Conservation (phyloP, 768 basidiomycete genomes). For the Hysterangium stoloniferum region DNA sequence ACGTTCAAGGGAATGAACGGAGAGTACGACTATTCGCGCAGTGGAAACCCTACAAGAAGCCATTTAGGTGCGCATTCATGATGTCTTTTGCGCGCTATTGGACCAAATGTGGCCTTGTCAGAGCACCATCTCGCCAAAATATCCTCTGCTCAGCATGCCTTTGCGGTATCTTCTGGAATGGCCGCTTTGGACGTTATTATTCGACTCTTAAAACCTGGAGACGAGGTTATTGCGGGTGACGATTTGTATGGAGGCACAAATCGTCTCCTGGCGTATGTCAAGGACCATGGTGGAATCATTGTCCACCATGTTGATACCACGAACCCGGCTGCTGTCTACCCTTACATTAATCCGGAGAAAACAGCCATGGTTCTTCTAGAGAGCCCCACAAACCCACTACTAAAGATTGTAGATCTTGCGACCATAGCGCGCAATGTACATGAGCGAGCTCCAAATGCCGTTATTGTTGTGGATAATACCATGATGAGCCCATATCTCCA, state of each 20-base stretch:
- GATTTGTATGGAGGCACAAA: conserved; percentile 98
- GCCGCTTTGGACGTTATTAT: conserved; percentile 94
- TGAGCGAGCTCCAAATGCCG: conserved; percentile 67
- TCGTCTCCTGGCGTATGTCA: conserved; percentile 84
- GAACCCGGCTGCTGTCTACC: conserved; percentile 50
- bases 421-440: conserved; percentile 80
- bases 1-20: conserved; percentile 94
- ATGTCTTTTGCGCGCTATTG: background rate
- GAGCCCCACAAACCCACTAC: conserved; percentile 93
- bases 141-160: conserved; percentile 84
- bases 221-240: conserved; percentile 92
- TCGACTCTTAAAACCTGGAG: conserved; percentile 89
- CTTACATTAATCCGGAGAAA: conserved; percentile 60
- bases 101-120: conserved; percentile 26
- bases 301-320: conserved; percentile 96
- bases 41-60: conserved; percentile 93
- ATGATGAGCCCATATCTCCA: conserved; percentile 99
- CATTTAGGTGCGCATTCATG: conserved; percentile 67
- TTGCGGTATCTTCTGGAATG: conserved; percentile 96
- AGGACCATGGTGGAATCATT: conserved; percentile 76
- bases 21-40: conserved; percentile 89
- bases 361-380: conserved; percentile 95
- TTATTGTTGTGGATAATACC: conserved; percentile 93
- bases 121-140: conserved; percentile 98
- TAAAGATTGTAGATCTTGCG: conserved; percentile 89